These are phyloP conservation scores for Scedosporium apiospermum DNA, from an alignment of 2,329 filamentous ascomycete species.

Conservation along the genomic window DNA sequence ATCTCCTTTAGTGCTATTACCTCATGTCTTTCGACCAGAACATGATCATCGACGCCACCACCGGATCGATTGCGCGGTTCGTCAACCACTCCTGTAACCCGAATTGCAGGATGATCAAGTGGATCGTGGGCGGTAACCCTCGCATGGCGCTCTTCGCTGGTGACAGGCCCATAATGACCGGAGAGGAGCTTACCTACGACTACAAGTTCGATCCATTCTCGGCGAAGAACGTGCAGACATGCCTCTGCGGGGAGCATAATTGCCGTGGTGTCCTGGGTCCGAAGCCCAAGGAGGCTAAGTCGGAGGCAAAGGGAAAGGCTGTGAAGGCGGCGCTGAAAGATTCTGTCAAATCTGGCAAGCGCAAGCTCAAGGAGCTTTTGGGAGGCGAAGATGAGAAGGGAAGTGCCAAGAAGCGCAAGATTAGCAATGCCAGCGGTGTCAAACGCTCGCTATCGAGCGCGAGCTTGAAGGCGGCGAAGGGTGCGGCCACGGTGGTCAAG, in stretches of 20 bases:
- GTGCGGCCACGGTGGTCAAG: slow-evolving; percentile 25
- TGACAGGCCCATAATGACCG: slow-evolving; percentile 80
- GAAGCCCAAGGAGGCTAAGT: slow-evolving; percentile 33
- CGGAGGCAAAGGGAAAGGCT: slow-evolving; percentile 4
- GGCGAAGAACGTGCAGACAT: slow-evolving; percentile 58
- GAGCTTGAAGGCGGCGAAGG: slow-evolving; percentile 25
- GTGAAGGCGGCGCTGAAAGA: neutral
- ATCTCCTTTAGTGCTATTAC: slow-evolving; percentile 69
- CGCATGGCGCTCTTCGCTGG: slow-evolving; percentile 96
- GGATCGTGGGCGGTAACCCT: slow-evolving; percentile 87
- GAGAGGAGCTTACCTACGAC: slow-evolving; percentile 94
- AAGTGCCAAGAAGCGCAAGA: slow-evolving; percentile 4
- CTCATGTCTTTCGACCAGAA: slow-evolving; percentile 98
- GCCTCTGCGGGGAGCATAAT: slow-evolving; percentile 53
- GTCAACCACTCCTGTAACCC: slow-evolving; percentile 97
- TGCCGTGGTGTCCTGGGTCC: slow-evolving; percentile 57
- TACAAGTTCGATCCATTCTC: slow-evolving; percentile 65
- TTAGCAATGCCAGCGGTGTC: slow-evolving; percentile 18
- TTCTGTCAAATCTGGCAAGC: slow-evolving; percentile 5
- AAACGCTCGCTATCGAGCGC: slow-evolving; percentile 24
- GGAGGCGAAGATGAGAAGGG: slow-evolving; percentile 1
- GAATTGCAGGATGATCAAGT: slow-evolving; percentile 97
- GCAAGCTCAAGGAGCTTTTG: slow-evolving; percentile 5
- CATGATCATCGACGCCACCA: slow-evolving; percentile 96
- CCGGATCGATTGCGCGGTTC: slow-evolving; percentile 91